Evolutionary conservation across 306 rosid genomes (phyloP).

Genomic region (Luffa aegyptiaca): DNA sequence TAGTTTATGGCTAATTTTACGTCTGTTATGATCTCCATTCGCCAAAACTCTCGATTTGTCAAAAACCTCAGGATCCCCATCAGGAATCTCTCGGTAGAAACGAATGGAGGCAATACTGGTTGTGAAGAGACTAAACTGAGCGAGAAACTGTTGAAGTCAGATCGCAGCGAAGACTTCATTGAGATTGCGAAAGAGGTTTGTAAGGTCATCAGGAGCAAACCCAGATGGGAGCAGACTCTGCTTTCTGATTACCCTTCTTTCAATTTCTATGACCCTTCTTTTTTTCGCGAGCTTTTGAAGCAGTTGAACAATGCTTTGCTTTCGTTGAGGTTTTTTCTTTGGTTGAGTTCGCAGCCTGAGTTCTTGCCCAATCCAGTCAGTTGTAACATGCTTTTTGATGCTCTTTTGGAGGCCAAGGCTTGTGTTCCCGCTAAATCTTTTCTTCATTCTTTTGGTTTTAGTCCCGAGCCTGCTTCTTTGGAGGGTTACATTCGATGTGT

Average conservation of each 20-base stretch:
- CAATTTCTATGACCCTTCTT: conserved; percentile 42
- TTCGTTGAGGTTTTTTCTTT: conserved; percentile 63
- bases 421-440: conserved; percentile 37
- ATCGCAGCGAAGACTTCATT: conserved; percentile 12
- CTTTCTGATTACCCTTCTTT: conserved; percentile 49
- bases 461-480: conserved; percentile 35
- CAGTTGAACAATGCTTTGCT: conserved; percentile 46
- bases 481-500: conserved; percentile 46
- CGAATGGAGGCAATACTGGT: conserved; percentile 18
- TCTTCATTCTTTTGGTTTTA: conserved; percentile 33
- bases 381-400: conserved; percentile 35
- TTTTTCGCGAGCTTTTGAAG: conserved; percentile 35
- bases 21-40: conserved; percentile 18
- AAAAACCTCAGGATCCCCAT: conserved; percentile 19
- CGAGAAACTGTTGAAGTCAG: not conserved
- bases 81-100: conserved; percentile 28
- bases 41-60: conserved; percentile 16
- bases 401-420: conserved; percentile 53
- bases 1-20: conserved; percentile 21
- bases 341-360: conserved; percentile 38
- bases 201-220: conserved; percentile 39
- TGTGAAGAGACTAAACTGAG: conserved; percentile 1
- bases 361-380: conserved; percentile 41
- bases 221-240: conserved; percentile 64
- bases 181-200: conserved; percentile 36